Evolutionary conservation across 805 yeast genomes (phyloP).

Genomic region (Starmerella scarabaei): DNA sequence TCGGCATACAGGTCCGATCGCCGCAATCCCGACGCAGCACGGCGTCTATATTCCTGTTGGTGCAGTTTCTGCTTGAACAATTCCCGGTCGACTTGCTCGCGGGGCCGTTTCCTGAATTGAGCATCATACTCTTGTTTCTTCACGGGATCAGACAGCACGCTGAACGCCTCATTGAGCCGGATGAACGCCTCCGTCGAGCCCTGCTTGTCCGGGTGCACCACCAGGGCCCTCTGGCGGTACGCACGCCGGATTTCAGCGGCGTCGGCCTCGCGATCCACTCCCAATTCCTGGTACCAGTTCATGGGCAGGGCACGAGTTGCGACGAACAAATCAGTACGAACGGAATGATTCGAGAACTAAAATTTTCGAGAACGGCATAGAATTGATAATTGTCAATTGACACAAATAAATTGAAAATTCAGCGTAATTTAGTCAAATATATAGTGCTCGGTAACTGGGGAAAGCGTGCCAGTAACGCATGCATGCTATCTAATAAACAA

Average conservation of each 20-base stretch:
- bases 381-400: too few species aligned
- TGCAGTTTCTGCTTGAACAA: neutral
- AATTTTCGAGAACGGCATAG: too few species aligned
- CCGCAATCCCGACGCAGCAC: neutral
- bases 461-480: too few species aligned
- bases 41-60: neutral
- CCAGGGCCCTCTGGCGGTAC: constrained; percentile 76
- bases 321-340: too few species aligned
- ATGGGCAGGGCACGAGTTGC: neutral
- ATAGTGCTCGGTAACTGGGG: too few species aligned
- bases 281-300: constrained; percentile 54
- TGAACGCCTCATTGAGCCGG: constrained; percentile 23
- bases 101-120: too few species aligned
- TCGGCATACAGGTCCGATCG: neutral
- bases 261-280: constrained; percentile 65
- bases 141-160: constrained; percentile 20
- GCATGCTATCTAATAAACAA: too few species aligned
- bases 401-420: too few species aligned
- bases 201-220: constrained; percentile 86
- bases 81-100: too few species aligned
- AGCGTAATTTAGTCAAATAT: too few species aligned
- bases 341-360: too few species aligned
- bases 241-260: constrained; percentile 81
- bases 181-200: constrained; percentile 22
- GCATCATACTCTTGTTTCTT: constrained; percentile 22